phyloP scores from a whole-genome alignment of 1,139 yeast genomes.

The Starmera stellimalicola region DNA sequence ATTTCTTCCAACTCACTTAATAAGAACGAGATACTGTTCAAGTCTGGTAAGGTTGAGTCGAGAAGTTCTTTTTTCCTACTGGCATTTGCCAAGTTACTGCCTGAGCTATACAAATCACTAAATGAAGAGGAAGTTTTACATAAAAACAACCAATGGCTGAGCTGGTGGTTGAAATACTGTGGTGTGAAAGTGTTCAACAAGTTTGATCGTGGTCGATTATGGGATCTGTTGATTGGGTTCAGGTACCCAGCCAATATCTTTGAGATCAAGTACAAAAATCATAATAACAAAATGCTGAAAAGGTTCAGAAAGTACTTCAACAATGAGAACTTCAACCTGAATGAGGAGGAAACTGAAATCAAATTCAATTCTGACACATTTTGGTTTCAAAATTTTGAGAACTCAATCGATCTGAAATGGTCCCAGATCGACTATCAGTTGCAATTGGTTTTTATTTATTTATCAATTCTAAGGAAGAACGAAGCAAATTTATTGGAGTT shows the following conservation, averaged over 20 bases:
- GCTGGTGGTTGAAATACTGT: slow-evolving; percentile 92
- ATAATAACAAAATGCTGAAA: slow-evolving; percentile 21
- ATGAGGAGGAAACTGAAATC: slow-evolving; percentile 4
- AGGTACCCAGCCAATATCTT: slow-evolving; percentile 30
- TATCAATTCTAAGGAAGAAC: slow-evolving; percentile 74
- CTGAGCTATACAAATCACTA: slow-evolving; percentile 69
- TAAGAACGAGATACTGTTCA: slow-evolving; percentile 16
- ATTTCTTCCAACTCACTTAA: slow-evolving; percentile 10
- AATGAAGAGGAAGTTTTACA: slow-evolving; percentile 72
- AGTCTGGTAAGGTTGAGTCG: slow-evolving; percentile 50
- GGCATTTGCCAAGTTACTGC: slow-evolving; percentile 52
- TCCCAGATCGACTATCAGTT: slow-evolving; percentile 68
- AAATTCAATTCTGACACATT: slow-evolving; percentile 12
- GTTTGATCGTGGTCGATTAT: slow-evolving; percentile 74
- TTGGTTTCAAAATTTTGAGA: slow-evolving; percentile 16
- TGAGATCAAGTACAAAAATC: slow-evolving; percentile 5
- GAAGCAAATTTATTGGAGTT: slow-evolving; percentile 72
- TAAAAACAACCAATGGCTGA: slow-evolving; percentile 79
- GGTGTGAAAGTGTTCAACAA: slow-evolving; percentile 86
- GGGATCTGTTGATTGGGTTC: slow-evolving; percentile 87
- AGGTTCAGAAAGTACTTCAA: slow-evolving; percentile 23
- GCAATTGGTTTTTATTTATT: slow-evolving; percentile 65
- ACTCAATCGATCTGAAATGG: slow-evolving; percentile 24
- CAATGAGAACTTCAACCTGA: too few relatives aligned
- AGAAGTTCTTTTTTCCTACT: slow-evolving; percentile 66